A percentile compares a stretch with the other conserved stretches of the same genome.
phyloP scores from a whole-genome alignment of 2,329 filamentous ascomycete species.

The Pezicula carpinea region DNA sequence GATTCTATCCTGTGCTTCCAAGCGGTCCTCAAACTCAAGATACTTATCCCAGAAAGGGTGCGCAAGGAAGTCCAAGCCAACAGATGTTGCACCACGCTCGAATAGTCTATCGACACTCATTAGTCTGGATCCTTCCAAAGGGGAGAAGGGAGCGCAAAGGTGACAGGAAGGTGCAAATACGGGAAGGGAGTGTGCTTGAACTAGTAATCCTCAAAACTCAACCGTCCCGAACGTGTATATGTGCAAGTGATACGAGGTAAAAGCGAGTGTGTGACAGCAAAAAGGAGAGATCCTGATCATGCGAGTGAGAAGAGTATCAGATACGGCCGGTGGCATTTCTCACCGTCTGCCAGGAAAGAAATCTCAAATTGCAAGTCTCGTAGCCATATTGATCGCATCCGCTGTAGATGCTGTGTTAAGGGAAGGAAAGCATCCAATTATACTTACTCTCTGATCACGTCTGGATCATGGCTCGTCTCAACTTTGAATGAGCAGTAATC shows the following conservation, averaged over 20 bases:
- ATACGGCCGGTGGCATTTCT: conserved; percentile 61
- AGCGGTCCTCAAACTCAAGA: conserved; percentile 89
- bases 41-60: conserved; percentile 99
- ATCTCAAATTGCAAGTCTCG: conserved; percentile 21
- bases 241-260: conserved; percentile 33
- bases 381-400: conserved; percentile 24
- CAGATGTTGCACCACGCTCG: conserved; percentile 77
- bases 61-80: conserved; percentile 88
- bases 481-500: conserved; percentile 98
- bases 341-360: conserved; percentile 57
- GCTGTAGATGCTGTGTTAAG: conserved; percentile 49
- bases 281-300: conserved; percentile 56
- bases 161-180: conserved; percentile 56
- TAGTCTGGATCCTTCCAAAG: conserved; percentile 3
- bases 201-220: conserved; percentile 43
- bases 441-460: conserved; percentile 99
- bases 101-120: conserved; percentile 62
- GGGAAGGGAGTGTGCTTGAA: conserved; percentile 51
- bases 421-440: conserved; percentile 59
- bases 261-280: conserved; percentile 41
- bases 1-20: conserved; percentile 78
- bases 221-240: conserved; percentile 30
- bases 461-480: conserved; percentile 90
- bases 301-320: conserved; percentile 61
- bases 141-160: conserved; percentile 23